A percentile compares a stretch with the other conserved stretches of the same genome.
phyloP scores from a whole-genome alignment of 495 filamentous ascomycete genomes.

The Recurvomyces mirabilis region DNA sequence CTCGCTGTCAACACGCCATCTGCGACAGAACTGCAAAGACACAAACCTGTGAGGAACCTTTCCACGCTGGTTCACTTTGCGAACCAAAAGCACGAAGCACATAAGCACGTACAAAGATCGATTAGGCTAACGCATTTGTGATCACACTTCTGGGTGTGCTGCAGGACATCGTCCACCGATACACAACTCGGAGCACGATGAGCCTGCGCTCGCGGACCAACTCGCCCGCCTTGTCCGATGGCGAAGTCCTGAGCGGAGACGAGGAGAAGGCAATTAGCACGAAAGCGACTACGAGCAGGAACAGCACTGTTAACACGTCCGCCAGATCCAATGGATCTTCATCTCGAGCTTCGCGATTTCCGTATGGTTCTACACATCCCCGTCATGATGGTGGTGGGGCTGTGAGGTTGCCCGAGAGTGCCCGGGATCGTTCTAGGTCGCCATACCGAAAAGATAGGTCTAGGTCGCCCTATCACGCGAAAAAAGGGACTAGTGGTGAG shows the following conservation, averaged over 20 bases:
- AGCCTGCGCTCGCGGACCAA: constrained; percentile 24
- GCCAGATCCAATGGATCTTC: constrained; percentile 46
- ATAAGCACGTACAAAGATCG: constrained; percentile 3
- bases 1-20: background rate
- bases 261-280: constrained; percentile 59
- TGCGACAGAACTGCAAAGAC: background rate
- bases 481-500: constrained; percentile 37
- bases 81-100: constrained; percentile 14
- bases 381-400: constrained; percentile 25
- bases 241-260: constrained; percentile 79
- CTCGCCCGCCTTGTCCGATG: constrained; percentile 51
- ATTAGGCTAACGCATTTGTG: constrained; percentile 16
- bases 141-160: background rate
- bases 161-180: constrained; percentile 11
- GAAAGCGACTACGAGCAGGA: constrained; percentile 58
- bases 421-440: constrained; percentile 9
- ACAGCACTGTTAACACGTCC: constrained; percentile 65
- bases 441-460: constrained; percentile 22
- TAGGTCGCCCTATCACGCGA: constrained; percentile 31
- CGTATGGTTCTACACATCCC: constrained; percentile 19
- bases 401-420: constrained; percentile 2
- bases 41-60: constrained; percentile 14
- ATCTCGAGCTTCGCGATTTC: constrained; percentile 36
- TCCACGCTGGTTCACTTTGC: constrained; percentile 17
- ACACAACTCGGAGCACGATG: constrained; percentile 29